Evolutionary conservation across 2,329 filamentous ascomycete species (phyloP).

Genomic region (Aspergillus sp.): DNA sequence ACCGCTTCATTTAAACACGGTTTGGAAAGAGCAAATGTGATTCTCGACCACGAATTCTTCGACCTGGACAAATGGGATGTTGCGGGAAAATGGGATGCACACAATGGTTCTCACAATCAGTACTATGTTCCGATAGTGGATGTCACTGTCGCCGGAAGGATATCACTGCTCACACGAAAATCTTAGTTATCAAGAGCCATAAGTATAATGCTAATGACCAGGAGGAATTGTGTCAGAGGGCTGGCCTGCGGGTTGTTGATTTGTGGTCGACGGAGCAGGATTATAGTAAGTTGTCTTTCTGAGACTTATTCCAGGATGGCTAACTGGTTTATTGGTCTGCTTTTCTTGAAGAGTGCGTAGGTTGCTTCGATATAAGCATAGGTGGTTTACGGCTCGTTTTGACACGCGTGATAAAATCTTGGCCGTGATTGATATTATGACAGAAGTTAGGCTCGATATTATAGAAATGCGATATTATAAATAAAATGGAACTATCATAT

Average conservation of each 20-base stretch:
- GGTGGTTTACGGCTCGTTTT: background rate
- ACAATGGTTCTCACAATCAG: constrained; percentile 8
- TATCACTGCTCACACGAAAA: background rate
- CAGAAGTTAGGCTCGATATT: too few relatives aligned
- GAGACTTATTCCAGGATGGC: background rate
- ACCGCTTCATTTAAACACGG: constrained; percentile 8
- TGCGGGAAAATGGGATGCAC: constrained; percentile 47
- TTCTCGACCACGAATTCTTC: constrained; percentile 66
- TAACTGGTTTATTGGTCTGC: background rate
- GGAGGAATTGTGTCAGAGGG: background rate
- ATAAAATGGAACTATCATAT: too few relatives aligned
- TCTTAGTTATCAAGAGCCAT: constrained; percentile 5
- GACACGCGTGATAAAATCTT: background rate
- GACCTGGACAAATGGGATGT: constrained; percentile 67
- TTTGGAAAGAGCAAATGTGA: constrained; percentile 55
- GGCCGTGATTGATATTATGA: too few relatives aligned
- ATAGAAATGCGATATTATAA: too few relatives aligned
- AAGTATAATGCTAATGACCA: constrained; percentile 7
- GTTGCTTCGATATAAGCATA: background rate
- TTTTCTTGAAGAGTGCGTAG: background rate
- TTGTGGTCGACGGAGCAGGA: background rate
- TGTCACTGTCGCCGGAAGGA: background rate
- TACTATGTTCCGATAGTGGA: constrained; percentile 4
- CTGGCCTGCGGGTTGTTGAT: background rate
- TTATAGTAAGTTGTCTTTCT: background rate